These are phyloP conservation scores for Podila horticola DNA, from an alignment of 192 early-diverging fungal genomes.

Conservation along the genomic window DNA sequence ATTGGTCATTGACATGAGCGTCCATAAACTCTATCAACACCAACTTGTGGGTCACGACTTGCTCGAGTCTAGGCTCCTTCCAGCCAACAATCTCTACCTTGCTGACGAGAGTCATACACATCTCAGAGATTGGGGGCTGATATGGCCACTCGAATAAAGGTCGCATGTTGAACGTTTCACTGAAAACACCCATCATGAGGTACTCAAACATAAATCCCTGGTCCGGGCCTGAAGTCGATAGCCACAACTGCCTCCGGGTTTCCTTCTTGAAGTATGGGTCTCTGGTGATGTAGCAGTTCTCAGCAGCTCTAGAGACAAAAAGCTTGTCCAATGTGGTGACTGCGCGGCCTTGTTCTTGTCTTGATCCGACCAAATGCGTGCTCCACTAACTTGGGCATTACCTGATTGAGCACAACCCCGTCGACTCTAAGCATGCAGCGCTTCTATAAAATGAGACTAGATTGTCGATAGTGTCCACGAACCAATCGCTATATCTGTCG, in stretches of 20 bases:
- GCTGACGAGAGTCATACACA: not conserved
- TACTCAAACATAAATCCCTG: not conserved
- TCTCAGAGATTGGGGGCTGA: not conserved
- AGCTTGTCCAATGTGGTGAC: not conserved
- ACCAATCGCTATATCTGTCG: not conserved
- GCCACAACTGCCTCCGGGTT: not conserved
- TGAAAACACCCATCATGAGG: not conserved
- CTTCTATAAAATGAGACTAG: too few species aligned
- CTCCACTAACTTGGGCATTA: not conserved
- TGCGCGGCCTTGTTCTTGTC: not conserved
- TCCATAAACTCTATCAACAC: too few species aligned
- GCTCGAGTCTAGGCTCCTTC: not conserved
- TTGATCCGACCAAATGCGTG: not conserved
- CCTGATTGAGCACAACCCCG: not conserved
- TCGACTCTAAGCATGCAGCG: not conserved
- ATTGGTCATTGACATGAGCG: too few species aligned
- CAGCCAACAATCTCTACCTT: constrained; percentile 29
- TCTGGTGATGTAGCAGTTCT: not conserved
- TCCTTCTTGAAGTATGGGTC: not conserved
- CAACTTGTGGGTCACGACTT: too few species aligned
- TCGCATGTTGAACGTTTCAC: not conserved
- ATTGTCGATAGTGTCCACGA: not conserved
- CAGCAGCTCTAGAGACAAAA: not conserved
- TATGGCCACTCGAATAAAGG: not conserved
- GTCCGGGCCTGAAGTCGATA: not conserved